Evolutionary conservation across 176 grass and related monocot species (phyloP).

Genomic region (Rhynchospora tenuis): DNA sequence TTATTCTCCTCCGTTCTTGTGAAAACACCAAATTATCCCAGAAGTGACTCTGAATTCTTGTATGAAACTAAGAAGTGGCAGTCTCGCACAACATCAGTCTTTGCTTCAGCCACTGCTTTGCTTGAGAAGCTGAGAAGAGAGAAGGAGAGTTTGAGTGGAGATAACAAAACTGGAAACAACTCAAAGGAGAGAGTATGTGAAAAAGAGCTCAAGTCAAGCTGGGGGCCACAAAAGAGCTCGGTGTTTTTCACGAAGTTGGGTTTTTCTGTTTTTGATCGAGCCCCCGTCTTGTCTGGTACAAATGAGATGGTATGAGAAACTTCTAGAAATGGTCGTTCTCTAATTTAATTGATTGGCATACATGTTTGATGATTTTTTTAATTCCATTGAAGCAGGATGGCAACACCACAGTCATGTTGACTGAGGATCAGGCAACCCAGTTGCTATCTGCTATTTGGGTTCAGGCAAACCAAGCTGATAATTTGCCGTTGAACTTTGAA

Average conservation of each 20-base stretch:
- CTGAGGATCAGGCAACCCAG: constrained; percentile 84
- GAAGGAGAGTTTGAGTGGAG: constrained; percentile 66
- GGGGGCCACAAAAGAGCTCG: constrained; percentile 43
- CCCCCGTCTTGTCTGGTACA: constrained; percentile 35
- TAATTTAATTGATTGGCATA: background rate
- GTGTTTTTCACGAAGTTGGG: constrained; percentile 81
- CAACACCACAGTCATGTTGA: constrained; percentile 55
- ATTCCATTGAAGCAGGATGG: constrained; percentile 41
- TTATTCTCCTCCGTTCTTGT: constrained; percentile 79
- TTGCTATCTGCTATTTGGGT: constrained; percentile 89
- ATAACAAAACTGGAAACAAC: constrained; percentile 48
- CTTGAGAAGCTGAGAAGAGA: constrained; percentile 96
- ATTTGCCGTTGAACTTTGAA: constrained; percentile 88
- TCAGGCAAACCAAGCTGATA: constrained; percentile 72
- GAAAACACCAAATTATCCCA: constrained; percentile 53
- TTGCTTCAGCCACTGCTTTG: constrained; percentile 96
- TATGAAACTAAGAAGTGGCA: constrained; percentile 96
- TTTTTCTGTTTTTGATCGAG: constrained; percentile 67
- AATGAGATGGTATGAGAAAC: constrained; percentile 35
- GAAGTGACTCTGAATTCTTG: constrained; percentile 76
- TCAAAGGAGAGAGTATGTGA: constrained; percentile 45
- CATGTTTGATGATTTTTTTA: constrained; percentile 5
- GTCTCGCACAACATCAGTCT: constrained; percentile 72
- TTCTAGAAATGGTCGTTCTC: background rate
- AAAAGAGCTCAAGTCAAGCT: constrained; percentile 57